Evolutionary conservation across 73 alveolate species (phyloP).

Genomic region (Paraurostyla sp.): DNA sequence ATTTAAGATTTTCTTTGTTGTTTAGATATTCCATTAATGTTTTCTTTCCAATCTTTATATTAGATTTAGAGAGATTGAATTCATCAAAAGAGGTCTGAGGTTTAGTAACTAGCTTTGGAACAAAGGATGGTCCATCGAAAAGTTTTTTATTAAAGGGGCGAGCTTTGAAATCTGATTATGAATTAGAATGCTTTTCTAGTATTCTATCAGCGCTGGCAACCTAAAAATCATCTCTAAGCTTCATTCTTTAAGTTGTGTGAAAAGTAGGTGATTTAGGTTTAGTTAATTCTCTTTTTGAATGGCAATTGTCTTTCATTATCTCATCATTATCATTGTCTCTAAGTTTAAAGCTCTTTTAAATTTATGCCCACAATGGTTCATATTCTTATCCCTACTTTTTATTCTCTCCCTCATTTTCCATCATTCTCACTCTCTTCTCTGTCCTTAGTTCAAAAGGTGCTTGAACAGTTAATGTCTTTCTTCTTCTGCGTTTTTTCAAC

Average conservation of each 20-base stretch:
- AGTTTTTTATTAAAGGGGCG: conserved; percentile 36
- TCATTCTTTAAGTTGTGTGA: conserved; percentile 33
- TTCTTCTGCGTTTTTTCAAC: neutral
- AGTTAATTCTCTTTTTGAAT: neutral
- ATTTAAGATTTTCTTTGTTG: conserved; percentile 39
- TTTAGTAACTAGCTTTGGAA: conserved; percentile 35
- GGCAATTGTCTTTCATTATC: neutral
- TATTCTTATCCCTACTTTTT: neutral
- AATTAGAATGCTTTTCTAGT: neutral
- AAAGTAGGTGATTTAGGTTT: conserved; percentile 36
- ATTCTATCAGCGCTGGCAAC: conserved; percentile 23
- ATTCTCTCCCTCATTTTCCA: conserved; percentile 13
- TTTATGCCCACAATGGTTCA: conserved; percentile 48
- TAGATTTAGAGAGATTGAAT: conserved; percentile 57
- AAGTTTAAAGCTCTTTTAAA: neutral
- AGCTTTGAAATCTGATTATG: conserved; percentile 45
- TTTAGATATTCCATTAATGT: conserved; percentile 12
- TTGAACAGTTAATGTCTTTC: conserved; percentile 19
- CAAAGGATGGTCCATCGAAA: neutral
- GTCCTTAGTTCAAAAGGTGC: conserved; percentile 32
- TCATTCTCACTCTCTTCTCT: conserved; percentile 28
- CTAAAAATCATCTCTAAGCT: conserved; percentile 33
- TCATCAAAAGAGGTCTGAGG: conserved; percentile 5
- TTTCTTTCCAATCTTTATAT: conserved; percentile 23
- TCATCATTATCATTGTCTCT: conserved; percentile 2